Base-by-base conservation (phyloP, 2,329 filamentous ascomycete genomes). In the Penicillium sp. region DNA sequence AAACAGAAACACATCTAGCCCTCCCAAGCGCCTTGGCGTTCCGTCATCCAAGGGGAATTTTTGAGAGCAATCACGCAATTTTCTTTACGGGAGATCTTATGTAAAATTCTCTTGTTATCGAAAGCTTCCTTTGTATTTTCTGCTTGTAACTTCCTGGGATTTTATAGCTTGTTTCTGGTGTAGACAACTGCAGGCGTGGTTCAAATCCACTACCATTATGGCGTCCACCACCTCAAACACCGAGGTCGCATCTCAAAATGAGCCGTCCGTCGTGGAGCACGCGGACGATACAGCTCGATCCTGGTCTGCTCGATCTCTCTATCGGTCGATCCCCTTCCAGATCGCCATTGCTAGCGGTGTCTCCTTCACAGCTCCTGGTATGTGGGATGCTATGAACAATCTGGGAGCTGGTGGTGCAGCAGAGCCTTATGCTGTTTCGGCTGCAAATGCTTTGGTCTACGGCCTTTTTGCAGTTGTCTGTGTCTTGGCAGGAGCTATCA, bases 371-470 rank as follows among this genome's bases (percentile, higher is more conserved):
- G 67, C 67, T 0, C 67, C 67, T 14, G 67, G 67, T 0, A 71
- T 84, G 13, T 84, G 82, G 81, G 82, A 82, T 64, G 81, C 82
- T 2, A 79, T 83, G 78, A 83, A 81, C 61, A 72, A 76, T 8
- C 71, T 82, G 4, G 81, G 82, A 19, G 82, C 81, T 0, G 81
- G 81, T 49, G 81, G 81, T 33, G 78, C 78, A 3, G 78, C 82
- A 53, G 74, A 78, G 49, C 81, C 81, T 0, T 83, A 78, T 52
- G 76, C 83, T 1, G 78, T 81, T 35, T 81, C 81, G 43, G 79
- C 78, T 0, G 79, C 78, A 14, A 82, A 82, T 52, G 77, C 80
- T 2, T 68, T 82, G 3, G 74, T 80, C 1, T 82, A 81, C 31
- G 77, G 73, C 1, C 65, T 81, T 24, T 76, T 81, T 72, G 74